Conservation (phyloP, 2,329 filamentous ascomycete species). For the Dryadomyces sulphureus region DNA sequence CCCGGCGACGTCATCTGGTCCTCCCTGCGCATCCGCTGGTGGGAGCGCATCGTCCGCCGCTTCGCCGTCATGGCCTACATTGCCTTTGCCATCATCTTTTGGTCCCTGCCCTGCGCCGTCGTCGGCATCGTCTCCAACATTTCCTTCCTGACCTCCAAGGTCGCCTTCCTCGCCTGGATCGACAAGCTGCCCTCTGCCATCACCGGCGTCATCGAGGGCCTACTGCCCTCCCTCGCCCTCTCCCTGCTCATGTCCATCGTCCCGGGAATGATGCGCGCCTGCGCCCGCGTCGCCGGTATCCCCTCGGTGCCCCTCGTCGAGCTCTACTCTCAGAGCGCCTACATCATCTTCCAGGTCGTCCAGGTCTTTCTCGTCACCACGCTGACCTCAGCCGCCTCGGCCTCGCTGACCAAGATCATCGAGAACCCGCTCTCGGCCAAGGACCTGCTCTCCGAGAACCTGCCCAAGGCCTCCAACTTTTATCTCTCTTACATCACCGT, state of each 20-base stretch:
- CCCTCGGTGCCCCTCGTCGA: constrained; percentile 60
- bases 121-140: constrained; percentile 82
- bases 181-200: constrained; percentile 51
- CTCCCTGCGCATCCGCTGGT: constrained; percentile 56
- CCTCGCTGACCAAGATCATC: constrained; percentile 42
- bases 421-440: constrained; percentile 41
- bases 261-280: constrained; percentile 58
- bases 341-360: constrained; percentile 67
- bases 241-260: constrained; percentile 73
- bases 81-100: constrained; percentile 67
- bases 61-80: constrained; percentile 52
- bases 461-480: constrained; percentile 63
- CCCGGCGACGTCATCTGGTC: constrained; percentile 78
- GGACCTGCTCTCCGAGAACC: constrained; percentile 42
- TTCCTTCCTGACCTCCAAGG: constrained; percentile 44
- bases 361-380: constrained; percentile 79
- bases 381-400: constrained; percentile 56
- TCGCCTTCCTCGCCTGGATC: constrained; percentile 63
- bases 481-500: constrained; percentile 77
- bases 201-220: constrained; percentile 65
- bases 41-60: constrained; percentile 58
- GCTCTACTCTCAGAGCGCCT: constrained; percentile 62
- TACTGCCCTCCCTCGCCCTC: constrained; percentile 67
- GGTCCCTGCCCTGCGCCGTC: constrained; percentile 59
- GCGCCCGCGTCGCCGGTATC: constrained; percentile 56